Percentiles rank a stretch among this genome's conserved stretches.
Evolutionary conservation across 768 basidiomycete genomes (phyloP).

Genomic region (Suillus alpinus): DNA sequence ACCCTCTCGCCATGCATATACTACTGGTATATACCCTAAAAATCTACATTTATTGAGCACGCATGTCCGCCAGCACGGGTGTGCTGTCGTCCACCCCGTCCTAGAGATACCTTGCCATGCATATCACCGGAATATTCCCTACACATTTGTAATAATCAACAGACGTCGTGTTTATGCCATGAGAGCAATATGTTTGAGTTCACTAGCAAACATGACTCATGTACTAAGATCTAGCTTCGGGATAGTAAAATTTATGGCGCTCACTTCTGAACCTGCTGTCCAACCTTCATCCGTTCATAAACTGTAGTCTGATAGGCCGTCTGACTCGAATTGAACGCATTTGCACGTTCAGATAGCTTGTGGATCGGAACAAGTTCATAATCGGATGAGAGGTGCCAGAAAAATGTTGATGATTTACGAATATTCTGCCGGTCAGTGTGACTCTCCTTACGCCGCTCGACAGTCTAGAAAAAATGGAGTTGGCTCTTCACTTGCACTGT

Average conservation of each 20-base stretch:
- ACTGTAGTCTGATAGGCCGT: constrained; percentile 23
- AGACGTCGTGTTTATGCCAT: constrained; percentile 50
- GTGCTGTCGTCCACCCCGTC: background rate
- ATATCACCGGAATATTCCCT: background rate
- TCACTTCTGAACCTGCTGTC: constrained; percentile 83
- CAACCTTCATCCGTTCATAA: constrained; percentile 82
- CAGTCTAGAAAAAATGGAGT: constrained; percentile 41
- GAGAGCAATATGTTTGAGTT: constrained; percentile 77
- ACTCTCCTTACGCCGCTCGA: constrained; percentile 55
- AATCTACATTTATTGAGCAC: background rate
- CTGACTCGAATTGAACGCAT: constrained; percentile 38
- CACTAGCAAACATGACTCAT: constrained; percentile 47
- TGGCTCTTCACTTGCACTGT: background rate
- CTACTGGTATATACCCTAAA: background rate
- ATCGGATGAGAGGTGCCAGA: constrained; percentile 92
- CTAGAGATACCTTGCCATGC: background rate
- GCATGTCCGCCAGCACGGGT: background rate
- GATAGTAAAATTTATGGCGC: constrained; percentile 17
- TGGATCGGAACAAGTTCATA: constrained; percentile 70
- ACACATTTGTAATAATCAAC: background rate
- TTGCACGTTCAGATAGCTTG: constrained; percentile 46
- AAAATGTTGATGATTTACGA: constrained; percentile 95
- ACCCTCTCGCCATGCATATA: background rate
- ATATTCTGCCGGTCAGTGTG: constrained; percentile 80
- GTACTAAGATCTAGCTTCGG: constrained; percentile 3